phyloP scores from a whole-genome alignment of 208 protist genomes.

The Leishmania turanica region DNA sequence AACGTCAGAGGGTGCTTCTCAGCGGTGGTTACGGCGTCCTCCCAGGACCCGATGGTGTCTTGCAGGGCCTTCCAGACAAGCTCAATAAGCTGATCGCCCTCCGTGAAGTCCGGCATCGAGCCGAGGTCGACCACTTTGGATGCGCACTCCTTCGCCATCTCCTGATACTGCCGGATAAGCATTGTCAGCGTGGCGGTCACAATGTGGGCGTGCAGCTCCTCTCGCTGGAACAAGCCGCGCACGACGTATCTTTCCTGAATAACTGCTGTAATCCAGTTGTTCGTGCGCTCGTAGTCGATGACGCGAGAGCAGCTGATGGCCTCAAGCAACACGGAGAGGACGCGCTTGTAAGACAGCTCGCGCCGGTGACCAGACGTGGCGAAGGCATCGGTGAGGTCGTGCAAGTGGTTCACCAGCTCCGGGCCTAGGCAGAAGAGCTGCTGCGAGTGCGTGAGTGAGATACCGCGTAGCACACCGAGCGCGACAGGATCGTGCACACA shows the following conservation, averaged over 20 bases:
- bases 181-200: slow-evolving; percentile 70
- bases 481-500: slow-evolving; percentile 67
- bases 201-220: slow-evolving; percentile 76
- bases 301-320: slow-evolving; percentile 68
- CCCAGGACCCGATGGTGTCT: slow-evolving; percentile 34
- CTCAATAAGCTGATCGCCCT: slow-evolving; percentile 72
- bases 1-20: slow-evolving; percentile 35
- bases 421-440: slow-evolving; percentile 48
- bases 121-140: slow-evolving; percentile 25
- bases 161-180: slow-evolving; percentile 76
- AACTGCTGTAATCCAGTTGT: slow-evolving; percentile 75
- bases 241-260: slow-evolving; percentile 81
- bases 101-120: slow-evolving; percentile 56
- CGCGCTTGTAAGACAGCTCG: slow-evolving; percentile 67
- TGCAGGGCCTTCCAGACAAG: slow-evolving; percentile 77
- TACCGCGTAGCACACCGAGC: slow-evolving; percentile 64
- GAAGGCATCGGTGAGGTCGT: slow-evolving; percentile 77
- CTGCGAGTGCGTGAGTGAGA: slow-evolving; percentile 60
- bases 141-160: slow-evolving; percentile 50
- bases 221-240: slow-evolving; percentile 72
- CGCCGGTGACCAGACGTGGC: slow-evolving; percentile 54
- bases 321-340: slow-evolving; percentile 74
- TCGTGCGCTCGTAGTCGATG: slow-evolving; percentile 67
- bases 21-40: slow-evolving; percentile 15
- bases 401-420: slow-evolving; percentile 61